phyloP scores from a whole-genome alignment of 2,329 filamentous ascomycete genomes.

The Aspergillus quadrilineatus region DNA sequence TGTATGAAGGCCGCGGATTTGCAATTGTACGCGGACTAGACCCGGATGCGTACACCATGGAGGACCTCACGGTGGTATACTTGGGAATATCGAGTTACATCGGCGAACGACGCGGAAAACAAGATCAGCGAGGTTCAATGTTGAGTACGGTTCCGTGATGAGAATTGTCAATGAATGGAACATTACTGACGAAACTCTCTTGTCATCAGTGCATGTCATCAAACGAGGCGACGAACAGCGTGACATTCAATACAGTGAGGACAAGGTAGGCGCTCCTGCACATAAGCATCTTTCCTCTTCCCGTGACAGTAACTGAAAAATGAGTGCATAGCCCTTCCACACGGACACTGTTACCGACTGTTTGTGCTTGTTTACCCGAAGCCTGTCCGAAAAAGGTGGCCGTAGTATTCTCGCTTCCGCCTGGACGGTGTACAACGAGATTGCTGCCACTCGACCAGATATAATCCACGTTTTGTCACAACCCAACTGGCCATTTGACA shows the following conservation, averaged over 20 bases:
- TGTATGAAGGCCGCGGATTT: constrained; percentile 14
- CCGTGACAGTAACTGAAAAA: neutral
- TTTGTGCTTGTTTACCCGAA: constrained; percentile 14
- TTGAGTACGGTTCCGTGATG: constrained; percentile 5
- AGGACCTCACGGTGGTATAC: constrained; percentile 15
- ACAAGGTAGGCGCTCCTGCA: constrained; percentile 7
- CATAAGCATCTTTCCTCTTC: neutral
- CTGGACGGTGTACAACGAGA: constrained; percentile 16
- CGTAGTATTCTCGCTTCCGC: constrained; percentile 14
- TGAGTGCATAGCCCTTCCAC: constrained; percentile 12
- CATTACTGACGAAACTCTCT: neutral
- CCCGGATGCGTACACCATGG: constrained; percentile 11
- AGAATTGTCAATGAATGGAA: neutral
- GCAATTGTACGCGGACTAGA: constrained; percentile 14
- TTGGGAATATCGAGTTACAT: constrained; percentile 16
- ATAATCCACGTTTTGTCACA: constrained; percentile 11
- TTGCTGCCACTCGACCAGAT: constrained; percentile 15
- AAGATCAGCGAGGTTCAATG: constrained; percentile 15
- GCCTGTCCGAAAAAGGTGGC: constrained; percentile 12
- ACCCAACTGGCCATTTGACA: constrained; percentile 14
- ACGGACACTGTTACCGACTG: constrained; percentile 15
- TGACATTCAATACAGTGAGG: constrained; percentile 11
- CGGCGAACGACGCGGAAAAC: constrained; percentile 13
- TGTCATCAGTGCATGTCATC: constrained; percentile 14
- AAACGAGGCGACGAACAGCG: constrained; percentile 11